These are phyloP conservation scores for Rosellinia necatrix DNA, from an alignment of 2,329 filamentous ascomycete species.

Conservation along the genomic window DNA sequence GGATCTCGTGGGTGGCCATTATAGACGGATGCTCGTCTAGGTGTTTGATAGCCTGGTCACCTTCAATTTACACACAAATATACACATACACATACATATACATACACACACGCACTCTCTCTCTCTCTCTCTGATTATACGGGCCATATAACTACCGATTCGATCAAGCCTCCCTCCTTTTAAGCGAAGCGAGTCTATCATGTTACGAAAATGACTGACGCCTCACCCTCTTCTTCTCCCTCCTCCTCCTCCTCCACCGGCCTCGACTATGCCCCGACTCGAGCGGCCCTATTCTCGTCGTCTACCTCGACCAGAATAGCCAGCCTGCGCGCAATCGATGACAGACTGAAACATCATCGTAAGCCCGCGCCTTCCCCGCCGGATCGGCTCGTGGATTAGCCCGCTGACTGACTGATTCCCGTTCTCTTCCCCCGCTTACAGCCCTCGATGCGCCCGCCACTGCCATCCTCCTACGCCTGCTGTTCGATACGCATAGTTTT, in stretches of 20 bases:
- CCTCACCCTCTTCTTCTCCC: slow-evolving; percentile 44
- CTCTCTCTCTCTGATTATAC: too few relatives aligned
- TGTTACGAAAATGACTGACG: slow-evolving; percentile 30
- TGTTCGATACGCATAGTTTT: slow-evolving; percentile 86
- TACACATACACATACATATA: too few relatives aligned
- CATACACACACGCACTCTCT: too few relatives aligned
- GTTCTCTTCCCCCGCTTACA: slow-evolving; percentile 32
- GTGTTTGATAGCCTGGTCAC: too few relatives aligned
- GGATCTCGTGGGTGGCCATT: too few relatives aligned
- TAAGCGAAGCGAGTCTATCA: slow-evolving; percentile 12
- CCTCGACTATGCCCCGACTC: slow-evolving; percentile 56
- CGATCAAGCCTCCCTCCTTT: not conserved
- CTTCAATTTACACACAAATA: too few relatives aligned
- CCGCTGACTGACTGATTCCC: slow-evolving; percentile 10
- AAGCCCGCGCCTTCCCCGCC: slow-evolving; percentile 30
- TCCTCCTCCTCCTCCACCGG: slow-evolving; percentile 42
- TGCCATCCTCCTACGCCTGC: slow-evolving; percentile 65
- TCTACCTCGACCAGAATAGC: slow-evolving; percentile 62
- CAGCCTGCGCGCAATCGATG: slow-evolving; percentile 60
- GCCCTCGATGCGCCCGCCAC: slow-evolving; percentile 56
- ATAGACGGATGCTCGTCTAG: too few relatives aligned
- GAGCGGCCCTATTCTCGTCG: slow-evolving; percentile 61
- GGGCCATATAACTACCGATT: too few relatives aligned
- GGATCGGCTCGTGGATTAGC: not conserved
- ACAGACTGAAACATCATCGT: slow-evolving; percentile 61